Percentiles rank a stretch among this genome's conserved stretches.
phyloP scores from a whole-genome alignment of 306 rosid genomes.

The Lablab purpureus region DNA sequence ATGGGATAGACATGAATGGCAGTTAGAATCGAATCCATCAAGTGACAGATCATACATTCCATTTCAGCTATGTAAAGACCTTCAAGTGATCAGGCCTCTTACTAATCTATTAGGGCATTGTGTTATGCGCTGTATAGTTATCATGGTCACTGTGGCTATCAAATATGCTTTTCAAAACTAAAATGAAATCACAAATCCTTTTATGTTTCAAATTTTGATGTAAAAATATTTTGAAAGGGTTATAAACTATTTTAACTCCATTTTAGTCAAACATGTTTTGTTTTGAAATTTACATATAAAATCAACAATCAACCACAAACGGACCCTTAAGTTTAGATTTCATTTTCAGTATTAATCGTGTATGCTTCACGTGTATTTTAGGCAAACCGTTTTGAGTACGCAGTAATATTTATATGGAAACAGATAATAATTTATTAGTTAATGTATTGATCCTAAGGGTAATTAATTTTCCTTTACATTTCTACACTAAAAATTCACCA shows the following conservation, averaged over 20 bases:
- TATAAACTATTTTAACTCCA: neutral
- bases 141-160: no score
- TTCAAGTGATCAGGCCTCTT: no score
- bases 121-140: no score
- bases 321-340: neutral
- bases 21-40: no score
- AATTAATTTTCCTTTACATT: constrained; percentile 27
- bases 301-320: neutral
- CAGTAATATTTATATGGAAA: neutral
- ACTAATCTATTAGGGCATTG: no score
- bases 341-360: constrained; percentile 1
- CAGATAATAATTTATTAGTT: constrained; percentile 10
- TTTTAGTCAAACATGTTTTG: neutral
- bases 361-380: constrained; percentile 17
- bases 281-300: neutral
- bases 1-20: no score
- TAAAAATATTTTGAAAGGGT: neutral
- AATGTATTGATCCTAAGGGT: neutral
- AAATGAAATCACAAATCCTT: neutral
- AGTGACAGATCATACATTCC: no score
- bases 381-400: neutral
- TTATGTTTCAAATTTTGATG: neutral
- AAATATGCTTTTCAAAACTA: neutral
- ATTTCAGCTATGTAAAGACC: no score
- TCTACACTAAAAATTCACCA: neutral